A percentile compares a stretch with the other conserved stretches of the same genome.
Evolutionary conservation across 2,329 filamentous ascomycete genomes (phyloP).

Genomic region (Hypomyces rosellus): DNA sequence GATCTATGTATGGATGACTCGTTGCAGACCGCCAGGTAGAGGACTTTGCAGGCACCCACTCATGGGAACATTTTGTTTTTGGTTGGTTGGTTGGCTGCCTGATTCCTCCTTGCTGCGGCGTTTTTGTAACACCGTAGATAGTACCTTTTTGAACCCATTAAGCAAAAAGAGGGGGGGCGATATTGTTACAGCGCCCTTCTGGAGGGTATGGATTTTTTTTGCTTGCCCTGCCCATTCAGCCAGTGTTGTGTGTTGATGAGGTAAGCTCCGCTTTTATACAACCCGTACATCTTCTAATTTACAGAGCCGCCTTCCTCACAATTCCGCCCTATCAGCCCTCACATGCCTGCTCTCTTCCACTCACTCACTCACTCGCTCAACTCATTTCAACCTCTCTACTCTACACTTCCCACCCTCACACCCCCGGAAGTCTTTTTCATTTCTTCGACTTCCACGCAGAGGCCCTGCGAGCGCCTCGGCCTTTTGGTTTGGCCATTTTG

Average conservation of each 20-base stretch:
- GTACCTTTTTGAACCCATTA: not conserved
- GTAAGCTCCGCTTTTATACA: constrained; percentile 10
- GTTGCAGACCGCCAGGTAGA: too few relatives aligned
- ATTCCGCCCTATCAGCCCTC: too few relatives aligned
- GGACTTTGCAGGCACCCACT: too few relatives aligned
- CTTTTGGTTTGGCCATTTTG: constrained; percentile 30
- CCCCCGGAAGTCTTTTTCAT: not conserved
- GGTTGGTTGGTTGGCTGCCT: too few relatives aligned
- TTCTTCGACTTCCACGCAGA: constrained; percentile 41
- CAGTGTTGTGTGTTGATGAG: constrained; percentile 21
- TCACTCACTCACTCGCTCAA: too few relatives aligned
- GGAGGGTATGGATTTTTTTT: not conserved
- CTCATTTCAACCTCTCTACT: too few relatives aligned
- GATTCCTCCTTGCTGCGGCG: too few relatives aligned
- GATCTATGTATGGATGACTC: too few relatives aligned
- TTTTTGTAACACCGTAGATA: too few relatives aligned
- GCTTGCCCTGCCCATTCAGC: constrained; percentile 12
- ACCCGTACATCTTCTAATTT: constrained; percentile 8
- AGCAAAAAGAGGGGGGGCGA: not conserved
- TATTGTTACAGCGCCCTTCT: constrained; percentile 3
- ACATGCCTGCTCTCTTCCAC: too few relatives aligned
- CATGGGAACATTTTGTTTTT: too few relatives aligned
- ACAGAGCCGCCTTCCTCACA: too few relatives aligned
- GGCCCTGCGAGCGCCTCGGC: constrained; percentile 33
- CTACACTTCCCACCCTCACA: not conserved